Evolutionary conservation across 1,139 yeast genomes (phyloP), one percentile per base, ranked within the genome.

Genomic region (Debaryomyces fabryi): DNA sequence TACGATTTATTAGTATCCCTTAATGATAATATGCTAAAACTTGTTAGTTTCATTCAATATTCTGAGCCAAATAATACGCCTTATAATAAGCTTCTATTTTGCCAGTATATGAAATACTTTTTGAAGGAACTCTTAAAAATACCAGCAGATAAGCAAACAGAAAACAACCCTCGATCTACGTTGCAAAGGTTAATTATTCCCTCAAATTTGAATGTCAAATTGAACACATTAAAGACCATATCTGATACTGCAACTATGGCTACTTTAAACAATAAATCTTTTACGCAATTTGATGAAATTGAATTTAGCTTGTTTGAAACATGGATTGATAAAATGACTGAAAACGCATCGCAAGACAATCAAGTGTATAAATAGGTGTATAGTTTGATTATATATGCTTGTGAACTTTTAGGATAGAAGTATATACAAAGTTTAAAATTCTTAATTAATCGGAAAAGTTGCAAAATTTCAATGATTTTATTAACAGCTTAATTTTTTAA

Each of bases 221-320:
- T 27, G 9, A 15, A 12, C 18, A 16, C 40, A 30, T 38, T 18
- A 35, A 30, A 29, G 30, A 35, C 20, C 13, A n/a, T 32, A 6
- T 40, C 43, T 6, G 52, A 48, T 34, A 15, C 30, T 5, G 33
- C 45, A 18, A 21, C 27, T 13, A 24, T 44, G 29, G 18, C 36
- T 6, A 25, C 33, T 21, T 21, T 39, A 10, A 33, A 33, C 10
- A 37, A 35, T 24, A 32, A 21, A 25, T 10, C 43, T 36, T 34
- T 41, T 27, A 42, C 41, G 7, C 65, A 69, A 37, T 69, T 75
- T 58, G 78, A 74, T 52, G 81, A 75, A 39, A 74, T 76, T n/a
- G 80, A 76, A 49, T 58, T 61, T 35, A 74, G 78, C 51, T 64
- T 76, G 34, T 59, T 75, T 42, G 76, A 71, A 43, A 68, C 78